Evolutionary conservation across 257 asterid genomes (phyloP).

Genomic region (Nemophila menziesii): DNA sequence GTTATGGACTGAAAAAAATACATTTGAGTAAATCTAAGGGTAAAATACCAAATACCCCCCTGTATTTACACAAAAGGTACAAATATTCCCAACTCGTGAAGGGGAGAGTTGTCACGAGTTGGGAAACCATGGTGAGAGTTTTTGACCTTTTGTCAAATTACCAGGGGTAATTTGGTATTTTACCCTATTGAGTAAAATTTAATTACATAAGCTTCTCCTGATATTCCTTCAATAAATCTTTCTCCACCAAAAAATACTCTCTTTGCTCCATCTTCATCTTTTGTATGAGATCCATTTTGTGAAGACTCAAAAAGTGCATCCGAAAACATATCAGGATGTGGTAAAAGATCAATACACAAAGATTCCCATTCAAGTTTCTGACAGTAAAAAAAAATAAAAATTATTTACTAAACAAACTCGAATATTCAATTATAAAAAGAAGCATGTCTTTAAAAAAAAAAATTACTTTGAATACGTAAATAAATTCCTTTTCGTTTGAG

Average conservation of each 20-base stretch:
- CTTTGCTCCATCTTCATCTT: conserved; percentile 97
- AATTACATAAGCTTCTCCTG: conserved; percentile 94
- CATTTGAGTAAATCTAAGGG: neutral
- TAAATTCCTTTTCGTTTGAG: conserved; percentile 80
- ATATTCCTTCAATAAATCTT: conserved; percentile 85
- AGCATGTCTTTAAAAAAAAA: neutral
- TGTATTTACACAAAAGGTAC: too few relatives aligned
- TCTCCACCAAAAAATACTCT: conserved; percentile 98
- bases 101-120: too few relatives aligned
- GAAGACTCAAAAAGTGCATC: conserved; percentile 51
- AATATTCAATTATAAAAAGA: neutral
- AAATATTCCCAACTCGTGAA: too few relatives aligned
- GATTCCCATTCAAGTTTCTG: conserved; percentile 99
- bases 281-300: conserved; percentile 44
- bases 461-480: conserved; percentile 86
- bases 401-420: neutral
- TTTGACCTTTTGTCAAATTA: too few relatives aligned
- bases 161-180: too few relatives aligned
- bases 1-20: conserved; percentile 1
- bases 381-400: conserved; percentile 11
- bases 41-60: too few relatives aligned
- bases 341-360: conserved; percentile 87
- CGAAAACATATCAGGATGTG: conserved; percentile 94
- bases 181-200: neutral
- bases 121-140: conserved; percentile 3